Conservation (phyloP, 306 rosid species). For the Cucurbita ficifolia region DNA sequence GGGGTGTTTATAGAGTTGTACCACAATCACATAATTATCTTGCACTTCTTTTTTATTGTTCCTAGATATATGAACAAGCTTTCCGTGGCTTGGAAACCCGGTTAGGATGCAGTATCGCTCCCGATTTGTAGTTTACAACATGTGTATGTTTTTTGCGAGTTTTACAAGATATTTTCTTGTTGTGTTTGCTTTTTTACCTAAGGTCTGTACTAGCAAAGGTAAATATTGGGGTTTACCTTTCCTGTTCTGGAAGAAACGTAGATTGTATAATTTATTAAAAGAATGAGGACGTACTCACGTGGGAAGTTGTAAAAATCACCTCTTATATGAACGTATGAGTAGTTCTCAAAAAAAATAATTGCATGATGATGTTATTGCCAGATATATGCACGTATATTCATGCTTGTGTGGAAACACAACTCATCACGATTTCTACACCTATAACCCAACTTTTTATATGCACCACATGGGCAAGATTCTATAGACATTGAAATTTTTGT, state of each 20-base stretch:
- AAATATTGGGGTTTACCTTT: not conserved
- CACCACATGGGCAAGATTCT: not conserved
- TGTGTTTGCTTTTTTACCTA: not conserved
- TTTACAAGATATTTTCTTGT: not conserved
- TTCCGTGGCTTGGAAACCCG: not conserved
- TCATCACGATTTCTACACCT: not conserved
- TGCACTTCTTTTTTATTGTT: not conserved
- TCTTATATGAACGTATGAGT: not conserved
- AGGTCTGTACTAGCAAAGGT: not conserved
- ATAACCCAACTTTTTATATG: not conserved
- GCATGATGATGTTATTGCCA: not conserved
- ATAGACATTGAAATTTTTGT: not conserved
- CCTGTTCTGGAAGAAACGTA: not conserved
- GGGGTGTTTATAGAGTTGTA: not conserved
- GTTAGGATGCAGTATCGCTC: not conserved
- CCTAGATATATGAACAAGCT: not conserved
- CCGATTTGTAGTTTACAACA: not conserved
- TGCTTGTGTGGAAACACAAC: not conserved
- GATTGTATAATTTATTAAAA: not conserved
- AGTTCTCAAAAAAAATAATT: not conserved
- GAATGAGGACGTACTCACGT: not conserved
- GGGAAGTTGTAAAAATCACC: not conserved
- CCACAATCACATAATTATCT: not conserved
- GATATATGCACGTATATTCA: not conserved
- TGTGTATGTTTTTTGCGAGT: not conserved